Percentiles rank a stretch among this genome's conserved stretches.
Conservation (phyloP, 2,329 filamentous ascomycete genomes). For the Aureobasidium subglaciale region DNA sequence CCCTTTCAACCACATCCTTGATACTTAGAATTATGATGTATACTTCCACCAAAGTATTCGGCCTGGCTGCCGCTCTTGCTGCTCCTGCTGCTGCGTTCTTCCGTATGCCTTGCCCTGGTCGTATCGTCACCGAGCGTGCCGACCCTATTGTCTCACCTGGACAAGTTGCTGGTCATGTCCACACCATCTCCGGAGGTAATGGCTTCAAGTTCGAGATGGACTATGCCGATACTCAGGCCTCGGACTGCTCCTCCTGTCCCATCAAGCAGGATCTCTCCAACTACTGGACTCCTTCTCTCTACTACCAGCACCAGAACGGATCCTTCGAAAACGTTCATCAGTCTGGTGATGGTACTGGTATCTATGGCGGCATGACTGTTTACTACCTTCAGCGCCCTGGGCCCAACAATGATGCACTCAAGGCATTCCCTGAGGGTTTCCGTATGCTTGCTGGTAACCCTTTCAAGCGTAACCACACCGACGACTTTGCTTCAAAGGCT, state of each 20-base stretch:
- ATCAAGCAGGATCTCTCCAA: constrained; percentile 63
- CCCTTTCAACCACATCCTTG: neutral
- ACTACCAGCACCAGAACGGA: constrained; percentile 57
- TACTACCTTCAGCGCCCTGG: constrained; percentile 58
- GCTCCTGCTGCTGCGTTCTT: constrained; percentile 56
- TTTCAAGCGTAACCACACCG: constrained; percentile 50
- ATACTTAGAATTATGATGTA: neutral
- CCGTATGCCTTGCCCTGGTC: constrained; percentile 60
- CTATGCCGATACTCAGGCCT: constrained; percentile 52
- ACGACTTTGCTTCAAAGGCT: constrained; percentile 45
- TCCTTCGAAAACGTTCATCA: constrained; percentile 55
- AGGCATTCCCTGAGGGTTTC: constrained; percentile 65
- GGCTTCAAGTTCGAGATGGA: constrained; percentile 57
- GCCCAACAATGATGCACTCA: constrained; percentile 58
- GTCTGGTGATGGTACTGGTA: constrained; percentile 40
- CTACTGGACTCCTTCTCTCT: constrained; percentile 69
- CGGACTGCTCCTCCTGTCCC: constrained; percentile 63
- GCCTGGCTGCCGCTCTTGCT: constrained; percentile 21
- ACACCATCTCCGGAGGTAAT: constrained; percentile 63
- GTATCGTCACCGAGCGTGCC: constrained; percentile 52
- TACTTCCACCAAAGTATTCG: constrained; percentile 16
- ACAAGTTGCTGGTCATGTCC: constrained; percentile 53
- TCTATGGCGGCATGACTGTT: constrained; percentile 56
- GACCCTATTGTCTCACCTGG: constrained; percentile 65
- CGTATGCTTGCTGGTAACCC: constrained; percentile 63